Conservation (phyloP, 352 stramenopile species). For the Halophytophthora polymorphica region DNA sequence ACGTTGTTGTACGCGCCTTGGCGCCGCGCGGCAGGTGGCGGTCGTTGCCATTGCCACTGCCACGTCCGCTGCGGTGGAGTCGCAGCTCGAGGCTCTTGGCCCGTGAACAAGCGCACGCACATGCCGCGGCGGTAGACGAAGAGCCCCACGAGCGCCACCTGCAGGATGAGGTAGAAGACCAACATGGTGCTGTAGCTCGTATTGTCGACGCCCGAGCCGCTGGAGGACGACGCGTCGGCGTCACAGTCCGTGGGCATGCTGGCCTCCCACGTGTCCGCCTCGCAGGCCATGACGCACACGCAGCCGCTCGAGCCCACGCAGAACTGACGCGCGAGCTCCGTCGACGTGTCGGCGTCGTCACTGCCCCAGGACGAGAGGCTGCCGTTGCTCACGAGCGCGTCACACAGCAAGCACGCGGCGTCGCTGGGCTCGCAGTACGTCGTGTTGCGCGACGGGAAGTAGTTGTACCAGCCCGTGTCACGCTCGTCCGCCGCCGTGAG, state of each 20-base stretch:
- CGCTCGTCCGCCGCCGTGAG: slow-evolving; percentile 30
- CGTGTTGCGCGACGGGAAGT: slow-evolving; percentile 59
- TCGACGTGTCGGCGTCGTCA: slow-evolving; percentile 29
- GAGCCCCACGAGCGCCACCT: slow-evolving; percentile 51
- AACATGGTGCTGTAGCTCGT: slow-evolving; percentile 59
- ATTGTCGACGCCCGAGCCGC: slow-evolving; percentile 4
- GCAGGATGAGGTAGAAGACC: slow-evolving; percentile 65
- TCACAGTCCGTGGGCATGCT: slow-evolving; percentile 53
- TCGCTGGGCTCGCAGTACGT: slow-evolving; percentile 61
- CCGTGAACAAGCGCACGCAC: slow-evolving; percentile 27
- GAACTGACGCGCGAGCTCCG: slow-evolving; percentile 42
- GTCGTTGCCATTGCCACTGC: background rate
- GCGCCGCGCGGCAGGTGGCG: background rate
- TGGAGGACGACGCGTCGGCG: slow-evolving; percentile 10
- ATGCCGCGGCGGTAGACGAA: slow-evolving; percentile 57
- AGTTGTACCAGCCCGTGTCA: slow-evolving; percentile 50
- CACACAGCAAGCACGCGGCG: slow-evolving; percentile 47
- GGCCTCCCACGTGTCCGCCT: slow-evolving; percentile 44
- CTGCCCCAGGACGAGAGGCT: slow-evolving; percentile 21
- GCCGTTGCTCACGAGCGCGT: slow-evolving; percentile 29
- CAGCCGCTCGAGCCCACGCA: slow-evolving; percentile 52
- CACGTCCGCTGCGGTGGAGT: background rate
- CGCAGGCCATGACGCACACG: slow-evolving; percentile 64
- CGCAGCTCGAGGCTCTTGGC: slow-evolving; percentile 5
- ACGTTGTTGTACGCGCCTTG: slow-evolving; percentile 77